Evolutionary conservation across 83 land plant genomes (phyloP).

Genomic region (Picea abies): DNA sequence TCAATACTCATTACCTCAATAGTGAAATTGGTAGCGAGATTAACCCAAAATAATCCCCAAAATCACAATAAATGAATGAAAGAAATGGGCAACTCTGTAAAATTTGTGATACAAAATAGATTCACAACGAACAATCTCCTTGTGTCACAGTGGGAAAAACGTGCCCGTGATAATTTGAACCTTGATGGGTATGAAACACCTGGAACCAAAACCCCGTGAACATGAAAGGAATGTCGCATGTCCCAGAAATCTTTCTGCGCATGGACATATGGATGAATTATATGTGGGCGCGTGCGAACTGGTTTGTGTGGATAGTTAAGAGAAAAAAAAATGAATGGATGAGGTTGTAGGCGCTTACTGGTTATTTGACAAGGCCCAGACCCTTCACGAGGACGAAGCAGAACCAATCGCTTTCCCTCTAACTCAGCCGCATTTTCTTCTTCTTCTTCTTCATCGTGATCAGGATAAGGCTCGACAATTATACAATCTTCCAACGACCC

Average conservation of each 20-base stretch:
- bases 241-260: neutral
- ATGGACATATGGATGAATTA: neutral
- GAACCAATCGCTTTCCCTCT: neutral
- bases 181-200: neutral
- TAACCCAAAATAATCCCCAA: too few relatives aligned
- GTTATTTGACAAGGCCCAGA: constrained; percentile 1
- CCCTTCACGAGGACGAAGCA: neutral
- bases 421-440: neutral
- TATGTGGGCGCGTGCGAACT: neutral
- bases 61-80: too few relatives aligned
- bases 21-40: too few relatives aligned
- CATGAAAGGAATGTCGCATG: neutral
- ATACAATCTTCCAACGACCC: constrained; percentile 9
- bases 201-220: neutral
- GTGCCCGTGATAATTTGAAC: neutral
- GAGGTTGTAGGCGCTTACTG: neutral
- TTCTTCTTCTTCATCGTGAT: neutral
- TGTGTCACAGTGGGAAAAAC: neutral
- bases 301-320: neutral
- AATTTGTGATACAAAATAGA: too few relatives aligned
- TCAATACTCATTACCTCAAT: too few relatives aligned
- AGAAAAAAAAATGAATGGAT: neutral
- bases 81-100: too few relatives aligned
- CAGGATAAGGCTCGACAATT: neutral
- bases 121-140: too few relatives aligned